phyloP scores from a whole-genome alignment of 2,329 filamentous ascomycete genomes.

The Scedosporium boydii region DNA sequence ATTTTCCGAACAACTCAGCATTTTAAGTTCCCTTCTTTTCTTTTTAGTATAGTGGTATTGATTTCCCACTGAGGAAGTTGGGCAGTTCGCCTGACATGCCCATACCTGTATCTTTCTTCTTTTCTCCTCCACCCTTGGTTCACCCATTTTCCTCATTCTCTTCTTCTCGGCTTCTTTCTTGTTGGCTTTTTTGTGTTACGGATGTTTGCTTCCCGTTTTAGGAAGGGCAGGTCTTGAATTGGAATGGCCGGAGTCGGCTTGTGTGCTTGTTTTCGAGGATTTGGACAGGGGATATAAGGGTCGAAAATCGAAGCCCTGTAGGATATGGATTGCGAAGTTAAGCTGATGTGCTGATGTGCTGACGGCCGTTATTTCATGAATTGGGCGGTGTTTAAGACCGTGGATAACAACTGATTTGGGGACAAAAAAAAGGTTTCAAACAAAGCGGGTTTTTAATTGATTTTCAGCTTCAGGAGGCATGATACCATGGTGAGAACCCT shows the following conservation, averaged over 20 bases:
- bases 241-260: not conserved
- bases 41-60: not conserved
- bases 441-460: not conserved
- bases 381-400: conserved; percentile 1
- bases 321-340: not conserved
- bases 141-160: not conserved
- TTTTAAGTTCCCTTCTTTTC: not conserved
- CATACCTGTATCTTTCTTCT: not conserved
- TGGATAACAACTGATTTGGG: not conserved
- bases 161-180: not conserved
- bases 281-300: not conserved
- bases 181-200: not conserved
- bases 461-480: not conserved
- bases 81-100: not conserved
- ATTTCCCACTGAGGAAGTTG: not conserved
- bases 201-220: not conserved
- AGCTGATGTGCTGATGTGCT: conserved; percentile 1
- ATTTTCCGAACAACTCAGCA: not conserved
- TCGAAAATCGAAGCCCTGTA: not conserved
- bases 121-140: not conserved
- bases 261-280: not conserved
- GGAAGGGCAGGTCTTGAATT: not conserved
- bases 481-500: not conserved
- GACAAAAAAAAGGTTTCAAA: not conserved
- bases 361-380: not conserved